Percentiles rank a stretch among this genome's conserved stretches.
Conservation (phyloP, 495 filamentous ascomycete genomes). For the Penicillium cosmopolitanum region DNA sequence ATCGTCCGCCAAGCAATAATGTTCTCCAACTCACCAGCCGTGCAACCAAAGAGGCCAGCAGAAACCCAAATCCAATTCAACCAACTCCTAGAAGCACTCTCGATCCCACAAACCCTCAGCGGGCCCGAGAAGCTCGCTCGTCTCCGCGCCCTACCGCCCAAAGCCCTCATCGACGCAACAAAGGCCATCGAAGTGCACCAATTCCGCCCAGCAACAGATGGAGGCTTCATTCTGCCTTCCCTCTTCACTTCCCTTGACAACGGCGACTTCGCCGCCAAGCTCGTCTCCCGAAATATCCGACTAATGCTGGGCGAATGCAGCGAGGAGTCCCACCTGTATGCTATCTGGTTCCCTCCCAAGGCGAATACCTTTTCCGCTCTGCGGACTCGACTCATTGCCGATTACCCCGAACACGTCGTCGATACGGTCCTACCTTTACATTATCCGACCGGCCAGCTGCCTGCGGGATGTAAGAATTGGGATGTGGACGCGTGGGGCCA, state of each 20-base stretch:
- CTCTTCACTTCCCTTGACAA: slow-evolving; percentile 53
- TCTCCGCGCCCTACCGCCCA: slow-evolving; percentile 44
- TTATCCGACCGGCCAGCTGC: slow-evolving; percentile 42
- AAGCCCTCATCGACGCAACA: slow-evolving; percentile 44
- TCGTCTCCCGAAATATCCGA: slow-evolving; percentile 48
- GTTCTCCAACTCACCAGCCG: slow-evolving; percentile 59
- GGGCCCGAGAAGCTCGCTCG: slow-evolving; percentile 46
- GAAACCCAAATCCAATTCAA: slow-evolving; percentile 59
- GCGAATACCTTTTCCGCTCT: slow-evolving; percentile 42
- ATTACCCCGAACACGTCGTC: slow-evolving; percentile 52
- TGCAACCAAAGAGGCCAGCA: slow-evolving; percentile 52
- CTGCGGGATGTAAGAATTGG: slow-evolving; percentile 35
- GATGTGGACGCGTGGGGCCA: slow-evolving; percentile 54
- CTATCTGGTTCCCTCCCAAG: slow-evolving; percentile 41
- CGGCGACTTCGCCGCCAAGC: slow-evolving; percentile 47
- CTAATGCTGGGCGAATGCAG: slow-evolving; percentile 59
- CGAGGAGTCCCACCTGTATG: slow-evolving; percentile 59
- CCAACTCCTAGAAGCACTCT: slow-evolving; percentile 50
- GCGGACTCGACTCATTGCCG: slow-evolving; percentile 51
- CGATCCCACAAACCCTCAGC: slow-evolving; percentile 47
- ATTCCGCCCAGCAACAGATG: slow-evolving; percentile 58
- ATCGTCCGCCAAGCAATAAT: slow-evolving; percentile 55
- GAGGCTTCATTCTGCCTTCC: slow-evolving; percentile 45
- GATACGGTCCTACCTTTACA: slow-evolving; percentile 47
- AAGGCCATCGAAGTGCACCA: slow-evolving; percentile 47